phyloP scores from a whole-genome alignment of 305 asterid species.

The Fraxinus angustifolia region DNA sequence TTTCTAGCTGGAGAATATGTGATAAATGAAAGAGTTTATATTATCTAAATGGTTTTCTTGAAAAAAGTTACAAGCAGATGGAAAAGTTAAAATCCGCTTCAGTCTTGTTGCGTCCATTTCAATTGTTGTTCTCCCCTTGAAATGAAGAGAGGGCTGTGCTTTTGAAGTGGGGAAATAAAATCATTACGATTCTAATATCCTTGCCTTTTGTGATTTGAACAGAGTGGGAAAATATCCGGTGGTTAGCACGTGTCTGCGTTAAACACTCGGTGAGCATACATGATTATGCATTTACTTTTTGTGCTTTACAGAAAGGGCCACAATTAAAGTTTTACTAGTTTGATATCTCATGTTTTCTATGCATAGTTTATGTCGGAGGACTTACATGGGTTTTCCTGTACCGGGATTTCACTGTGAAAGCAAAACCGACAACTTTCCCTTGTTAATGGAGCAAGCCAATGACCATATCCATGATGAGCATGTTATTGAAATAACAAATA shows the following conservation, averaged over 20 bases:
- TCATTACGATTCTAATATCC: constrained; percentile 20
- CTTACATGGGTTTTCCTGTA: constrained; percentile 58
- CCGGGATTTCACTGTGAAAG: constrained; percentile 55
- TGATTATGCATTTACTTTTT: background rate
- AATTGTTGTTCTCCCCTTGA: background rate
- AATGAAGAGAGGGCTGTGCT: background rate
- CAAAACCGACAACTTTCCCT: constrained; percentile 44
- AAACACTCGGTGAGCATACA: background rate
- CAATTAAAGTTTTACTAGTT: constrained; percentile 20
- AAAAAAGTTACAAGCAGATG: background rate
- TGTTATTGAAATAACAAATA: constrained; percentile 62
- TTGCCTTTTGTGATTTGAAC: constrained; percentile 18
- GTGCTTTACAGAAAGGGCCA: constrained; percentile 2
- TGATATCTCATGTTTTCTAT: constrained; percentile 45
- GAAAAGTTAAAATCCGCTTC: background rate
- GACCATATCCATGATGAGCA: constrained; percentile 41
- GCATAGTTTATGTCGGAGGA: constrained; percentile 31
- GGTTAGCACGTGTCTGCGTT: constrained; percentile 16
- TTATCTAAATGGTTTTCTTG: background rate
- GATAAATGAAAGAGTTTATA: background rate
- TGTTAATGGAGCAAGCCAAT: constrained; percentile 63
- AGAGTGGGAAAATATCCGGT: constrained; percentile 26
- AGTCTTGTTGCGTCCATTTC: background rate
- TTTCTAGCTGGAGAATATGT: background rate
- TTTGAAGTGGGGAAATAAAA: constrained; percentile 8